A percentile compares a stretch with the other conserved stretches of the same genome.
Evolutionary conservation across 148 eudicot genomes (phyloP).

Genomic region (Fagopyrum homotropicum): DNA sequence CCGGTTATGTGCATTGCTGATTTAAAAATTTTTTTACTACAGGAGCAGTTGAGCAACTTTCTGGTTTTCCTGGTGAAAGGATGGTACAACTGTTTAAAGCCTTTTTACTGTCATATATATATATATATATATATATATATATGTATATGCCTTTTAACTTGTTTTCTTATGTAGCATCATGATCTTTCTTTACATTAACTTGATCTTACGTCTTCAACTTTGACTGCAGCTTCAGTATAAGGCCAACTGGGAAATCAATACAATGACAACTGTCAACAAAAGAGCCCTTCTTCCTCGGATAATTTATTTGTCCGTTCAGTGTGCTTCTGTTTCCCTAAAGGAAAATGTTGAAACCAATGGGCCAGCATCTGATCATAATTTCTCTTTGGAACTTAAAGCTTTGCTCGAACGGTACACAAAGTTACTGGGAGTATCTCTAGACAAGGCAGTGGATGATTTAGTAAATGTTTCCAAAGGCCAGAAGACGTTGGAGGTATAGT

Average conservation of each 20-base stretch:
- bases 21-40: slow-evolving; percentile 21
- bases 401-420: slow-evolving; percentile 69
- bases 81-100: slow-evolving; percentile 31
- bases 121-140: too few relatives aligned
- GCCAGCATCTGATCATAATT: slow-evolving; percentile 33
- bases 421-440: slow-evolving; percentile 56
- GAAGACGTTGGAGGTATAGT: slow-evolving; percentile 48
- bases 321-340: slow-evolving; percentile 66
- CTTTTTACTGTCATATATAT: neutral
- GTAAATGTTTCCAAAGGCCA: slow-evolving; percentile 46
- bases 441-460: slow-evolving; percentile 58
- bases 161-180: neutral
- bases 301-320: slow-evolving; percentile 70
- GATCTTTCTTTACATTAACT: neutral
- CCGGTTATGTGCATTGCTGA: neutral
- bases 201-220: neutral
- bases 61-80: slow-evolving; percentile 44
- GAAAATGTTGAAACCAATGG: slow-evolving; percentile 56
- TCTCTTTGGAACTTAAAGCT: slow-evolving; percentile 50
- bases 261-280: slow-evolving; percentile 40
- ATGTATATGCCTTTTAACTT: neutral
- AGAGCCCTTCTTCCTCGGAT: slow-evolving; percentile 79
- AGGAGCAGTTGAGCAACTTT: slow-evolving; percentile 77
- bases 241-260: slow-evolving; percentile 43
- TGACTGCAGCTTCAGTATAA: slow-evolving; percentile 38